Base-by-base conservation (phyloP, 345 rosid genomes). In the Eutrema yunnanense region DNA sequence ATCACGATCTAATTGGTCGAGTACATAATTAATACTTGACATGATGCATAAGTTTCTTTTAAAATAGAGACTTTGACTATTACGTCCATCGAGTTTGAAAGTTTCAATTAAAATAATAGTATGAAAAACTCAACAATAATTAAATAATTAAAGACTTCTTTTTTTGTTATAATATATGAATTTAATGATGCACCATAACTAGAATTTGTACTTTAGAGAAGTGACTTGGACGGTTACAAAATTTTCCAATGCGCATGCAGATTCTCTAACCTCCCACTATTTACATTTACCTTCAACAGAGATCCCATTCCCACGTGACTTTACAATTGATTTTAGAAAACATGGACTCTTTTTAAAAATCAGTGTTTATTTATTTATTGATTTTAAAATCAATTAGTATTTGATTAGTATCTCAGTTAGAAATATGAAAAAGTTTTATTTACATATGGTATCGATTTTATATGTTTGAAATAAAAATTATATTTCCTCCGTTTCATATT, bases 181-280 rank as follows among this genome's bases (percentile, higher is more conserved):
- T 16, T 1, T 68, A 46, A 62, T 69, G 69, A 54, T 74, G 26
- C 27, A 32, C 47, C 26, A 30, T 59, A 73, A 50, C 68, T 37
- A 51, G 10, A 74, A 33, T 58, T n/a, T 67, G 69, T 62, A 69
- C 74, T 69, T 75, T 68, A 7, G 62, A 44, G 29, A 63, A 72
- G 62, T 74, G 69, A 43, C 63, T 67, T 67, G 32, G 44, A 30
- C 30, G n/a, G 44, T 69, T 69, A 46, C 44, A 14, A 0, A 30
- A 1, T 51, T 13, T 42, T 53, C 22, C 14, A 53, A 44, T 69
- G 74, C 79, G 79, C 79, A 62, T 75, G 70, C 79, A 75, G 79
- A 69, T 53, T 69, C 79, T 62, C 52, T 75, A 75, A 68, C 74
- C 74, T 69, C 69, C 79, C 74, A 69, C 79, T 62, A 75, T 53